A percentile compares a stretch with the other conserved stretches of the same genome.
These are phyloP conservation scores for Pseudomassariella vexata DNA, from an alignment of 2,329 filamentous ascomycete genomes.

Conservation along the genomic window DNA sequence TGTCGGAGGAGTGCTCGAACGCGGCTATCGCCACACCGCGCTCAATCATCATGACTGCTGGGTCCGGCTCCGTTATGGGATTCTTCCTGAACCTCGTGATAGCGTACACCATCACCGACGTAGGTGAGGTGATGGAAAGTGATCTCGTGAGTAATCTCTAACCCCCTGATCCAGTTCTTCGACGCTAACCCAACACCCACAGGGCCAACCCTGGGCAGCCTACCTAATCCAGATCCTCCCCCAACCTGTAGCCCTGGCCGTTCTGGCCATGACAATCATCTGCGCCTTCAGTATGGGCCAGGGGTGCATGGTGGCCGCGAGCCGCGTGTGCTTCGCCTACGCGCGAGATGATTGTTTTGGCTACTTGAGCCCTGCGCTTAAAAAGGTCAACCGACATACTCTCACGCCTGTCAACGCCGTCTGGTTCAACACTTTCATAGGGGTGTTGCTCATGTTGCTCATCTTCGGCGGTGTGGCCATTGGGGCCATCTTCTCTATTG, in stretches of 20 bases:
- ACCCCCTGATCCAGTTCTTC: not conserved
- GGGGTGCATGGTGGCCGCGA: slow-evolving; percentile 62
- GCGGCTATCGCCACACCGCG: slow-evolving; percentile 64
- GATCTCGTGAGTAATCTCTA: slow-evolving; percentile 39
- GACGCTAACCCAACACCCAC: not conserved
- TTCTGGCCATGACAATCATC: slow-evolving; percentile 61
- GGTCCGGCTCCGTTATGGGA: slow-evolving; percentile 59
- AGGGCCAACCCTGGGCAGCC: slow-evolving; percentile 62
- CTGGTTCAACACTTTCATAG: slow-evolving; percentile 58
- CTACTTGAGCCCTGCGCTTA: slow-evolving; percentile 46
- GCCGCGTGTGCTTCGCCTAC: slow-evolving; percentile 67
- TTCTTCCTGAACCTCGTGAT: slow-evolving; percentile 72
- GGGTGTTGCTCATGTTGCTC: slow-evolving; percentile 54
- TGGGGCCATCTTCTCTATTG: slow-evolving; percentile 65
- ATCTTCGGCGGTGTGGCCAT: slow-evolving; percentile 60
- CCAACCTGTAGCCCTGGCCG: slow-evolving; percentile 52
- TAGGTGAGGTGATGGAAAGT: slow-evolving; percentile 51
- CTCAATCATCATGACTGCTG: slow-evolving; percentile 66
- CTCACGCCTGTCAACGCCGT: slow-evolving; percentile 66
- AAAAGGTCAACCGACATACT: slow-evolving; percentile 53
- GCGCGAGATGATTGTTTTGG: slow-evolving; percentile 68
- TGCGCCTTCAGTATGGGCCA: slow-evolving; percentile 69
- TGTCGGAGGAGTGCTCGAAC: slow-evolving; percentile 72
- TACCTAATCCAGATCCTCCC: slow-evolving; percentile 63
- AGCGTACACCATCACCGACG: slow-evolving; percentile 65